Percentiles rank a stretch among this genome's conserved stretches.
Evolutionary conservation across 345 rosid species (phyloP).

Genomic region (Pugionium dolabratum): DNA sequence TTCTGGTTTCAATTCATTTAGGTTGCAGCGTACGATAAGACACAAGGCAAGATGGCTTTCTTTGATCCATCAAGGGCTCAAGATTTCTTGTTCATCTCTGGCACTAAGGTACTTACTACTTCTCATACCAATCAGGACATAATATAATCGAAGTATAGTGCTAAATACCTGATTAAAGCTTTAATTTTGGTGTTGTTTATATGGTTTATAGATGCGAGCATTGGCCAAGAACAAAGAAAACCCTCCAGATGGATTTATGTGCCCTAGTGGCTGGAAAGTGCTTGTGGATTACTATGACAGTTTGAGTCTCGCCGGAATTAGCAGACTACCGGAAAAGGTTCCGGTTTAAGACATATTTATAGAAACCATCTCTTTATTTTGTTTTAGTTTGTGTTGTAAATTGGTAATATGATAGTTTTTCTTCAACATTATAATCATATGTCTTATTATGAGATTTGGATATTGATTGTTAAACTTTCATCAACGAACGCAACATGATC

Average conservation of each 20-base stretch:
- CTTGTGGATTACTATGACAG: slow-evolving; percentile 83
- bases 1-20: slow-evolving; percentile 28
- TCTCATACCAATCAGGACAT: background rate
- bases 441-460: slow-evolving; percentile 19
- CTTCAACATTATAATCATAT: background rate
- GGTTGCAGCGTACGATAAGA: slow-evolving; percentile 93
- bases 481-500: too few relatives aligned
- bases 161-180: background rate
- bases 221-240: slow-evolving; percentile 88
- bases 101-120: slow-evolving; percentile 68
- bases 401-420: background rate
- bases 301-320: slow-evolving; percentile 46
- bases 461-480: too few relatives aligned
- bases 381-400: background rate
- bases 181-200: background rate
- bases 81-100: slow-evolving; percentile 89
- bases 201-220: slow-evolving; percentile 63
- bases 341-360: slow-evolving; percentile 46
- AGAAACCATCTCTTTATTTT: slow-evolving; percentile 4
- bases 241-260: slow-evolving; percentile 96
- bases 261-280: slow-evolving; percentile 93
- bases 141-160: background rate
- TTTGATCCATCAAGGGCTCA: slow-evolving; percentile 81
- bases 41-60: slow-evolving; percentile 98
- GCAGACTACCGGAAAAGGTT: slow-evolving; percentile 55